These are phyloP conservation scores for Friedmanniomyces endolithicus DNA, from an alignment of 495 filamentous ascomycete species.

Conservation along the genomic window DNA sequence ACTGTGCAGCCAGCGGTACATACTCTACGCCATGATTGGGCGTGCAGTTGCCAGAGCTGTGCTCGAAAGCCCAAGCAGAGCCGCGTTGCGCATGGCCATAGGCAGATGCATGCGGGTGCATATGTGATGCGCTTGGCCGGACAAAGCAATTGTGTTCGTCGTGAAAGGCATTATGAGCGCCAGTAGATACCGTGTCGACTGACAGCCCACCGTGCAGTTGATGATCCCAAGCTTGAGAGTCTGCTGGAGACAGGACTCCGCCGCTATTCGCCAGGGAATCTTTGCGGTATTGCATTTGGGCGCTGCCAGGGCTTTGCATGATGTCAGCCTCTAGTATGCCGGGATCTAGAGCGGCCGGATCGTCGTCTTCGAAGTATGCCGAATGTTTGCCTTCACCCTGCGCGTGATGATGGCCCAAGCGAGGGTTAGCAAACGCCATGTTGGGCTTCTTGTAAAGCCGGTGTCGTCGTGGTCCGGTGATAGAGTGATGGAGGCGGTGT, in stretches of 20 bases:
- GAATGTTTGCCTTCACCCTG: constrained; percentile 18
- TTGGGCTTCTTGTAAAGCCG: constrained; percentile 25
- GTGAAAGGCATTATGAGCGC: constrained; percentile 18
- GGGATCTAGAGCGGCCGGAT: constrained; percentile 28
- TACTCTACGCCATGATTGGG: constrained; percentile 29
- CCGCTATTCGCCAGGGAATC: constrained; percentile 20
- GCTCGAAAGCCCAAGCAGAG: constrained; percentile 26
- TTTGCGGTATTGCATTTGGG: constrained; percentile 15
- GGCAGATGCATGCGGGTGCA: constrained; percentile 18
- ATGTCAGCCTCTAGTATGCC: constrained; percentile 21
- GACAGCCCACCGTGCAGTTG: constrained; percentile 20
- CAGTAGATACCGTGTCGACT: constrained; percentile 21
- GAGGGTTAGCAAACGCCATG: constrained; percentile 16
- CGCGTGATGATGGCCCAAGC: constrained; percentile 24
- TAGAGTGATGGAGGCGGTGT: constrained; percentile 24
- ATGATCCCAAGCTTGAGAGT: constrained; percentile 25
- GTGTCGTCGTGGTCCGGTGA: constrained; percentile 25
- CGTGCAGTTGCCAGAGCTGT: constrained; percentile 33
- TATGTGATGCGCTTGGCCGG: constrained; percentile 33
- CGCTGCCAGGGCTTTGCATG: constrained; percentile 26
- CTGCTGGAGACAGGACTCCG: constrained; percentile 16
- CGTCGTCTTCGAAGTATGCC: constrained; percentile 28
- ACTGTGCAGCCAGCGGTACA: constrained; percentile 27
- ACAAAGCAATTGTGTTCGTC: constrained; percentile 40
- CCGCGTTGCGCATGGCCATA: constrained; percentile 32